Evolutionary conservation across 257 asterid genomes (phyloP).

Genomic region (Gynochthodes officinalis): DNA sequence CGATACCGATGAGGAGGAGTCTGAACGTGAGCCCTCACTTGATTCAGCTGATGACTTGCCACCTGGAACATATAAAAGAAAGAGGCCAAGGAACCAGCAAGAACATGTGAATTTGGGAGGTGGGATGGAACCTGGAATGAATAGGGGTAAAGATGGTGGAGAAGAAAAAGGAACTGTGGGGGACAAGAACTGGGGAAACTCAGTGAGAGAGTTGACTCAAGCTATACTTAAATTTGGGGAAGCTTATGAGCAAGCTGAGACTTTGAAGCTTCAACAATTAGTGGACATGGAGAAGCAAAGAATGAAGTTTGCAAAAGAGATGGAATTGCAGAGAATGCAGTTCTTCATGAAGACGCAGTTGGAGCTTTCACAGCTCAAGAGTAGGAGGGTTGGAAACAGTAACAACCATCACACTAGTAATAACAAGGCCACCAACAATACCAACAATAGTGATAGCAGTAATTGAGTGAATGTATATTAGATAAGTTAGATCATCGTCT

Average conservation of each 20-base stretch:
- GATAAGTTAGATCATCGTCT: constrained; percentile 5
- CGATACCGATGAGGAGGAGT: constrained; percentile 42
- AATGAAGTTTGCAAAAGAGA: constrained; percentile 81
- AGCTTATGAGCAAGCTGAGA: constrained; percentile 79
- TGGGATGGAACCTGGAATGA: not conserved
- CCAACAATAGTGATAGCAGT: constrained; percentile 51
- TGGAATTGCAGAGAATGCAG: constrained; percentile 94
- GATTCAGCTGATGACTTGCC: constrained; percentile 65
- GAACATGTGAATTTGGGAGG: constrained; percentile 9
- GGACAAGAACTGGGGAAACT: constrained; percentile 45
- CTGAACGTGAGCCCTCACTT: constrained; percentile 50
- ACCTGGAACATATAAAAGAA: constrained; percentile 39
- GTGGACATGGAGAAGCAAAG: constrained; percentile 94
- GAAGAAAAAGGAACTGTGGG: constrained; percentile 26
- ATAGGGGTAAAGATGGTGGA: constrained; percentile 1
- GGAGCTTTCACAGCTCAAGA: constrained; percentile 63
- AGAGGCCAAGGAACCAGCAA: constrained; percentile 41
- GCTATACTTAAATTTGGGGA: constrained; percentile 77
- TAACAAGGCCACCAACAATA: constrained; percentile 12
- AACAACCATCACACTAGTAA: constrained; percentile 20
- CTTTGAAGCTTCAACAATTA: constrained; percentile 68
- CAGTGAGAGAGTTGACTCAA: constrained; percentile 53
- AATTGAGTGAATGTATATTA: constrained; percentile 21
- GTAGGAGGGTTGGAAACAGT: constrained; percentile 35
- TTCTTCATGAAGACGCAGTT: constrained; percentile 75